These are phyloP conservation scores for Tremella yokohamensis DNA, from an alignment of 768 basidiomycete species.

Conservation along the genomic window DNA sequence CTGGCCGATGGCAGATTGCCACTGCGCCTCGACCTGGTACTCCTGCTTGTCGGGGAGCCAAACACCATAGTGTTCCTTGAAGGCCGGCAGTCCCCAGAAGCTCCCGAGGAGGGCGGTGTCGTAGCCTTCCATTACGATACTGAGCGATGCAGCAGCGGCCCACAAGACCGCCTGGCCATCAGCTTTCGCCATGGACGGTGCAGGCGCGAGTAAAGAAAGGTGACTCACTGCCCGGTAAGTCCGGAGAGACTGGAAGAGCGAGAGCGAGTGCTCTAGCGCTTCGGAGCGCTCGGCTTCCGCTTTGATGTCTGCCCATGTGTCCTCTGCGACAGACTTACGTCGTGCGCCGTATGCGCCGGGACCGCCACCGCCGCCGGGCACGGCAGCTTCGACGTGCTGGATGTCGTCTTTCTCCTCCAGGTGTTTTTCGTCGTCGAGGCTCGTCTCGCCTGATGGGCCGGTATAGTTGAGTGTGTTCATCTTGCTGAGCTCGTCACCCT, in stretches of 20 bases:
- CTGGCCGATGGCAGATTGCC: constrained; percentile 47
- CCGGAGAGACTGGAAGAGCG: constrained; percentile 3
- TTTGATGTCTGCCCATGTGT: constrained; percentile 12
- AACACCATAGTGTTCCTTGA: constrained; percentile 8
- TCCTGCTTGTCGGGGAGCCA: constrained; percentile 6
- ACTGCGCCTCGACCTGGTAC: constrained; percentile 44
- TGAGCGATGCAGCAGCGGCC: constrained; percentile 3
- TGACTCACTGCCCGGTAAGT: constrained; percentile 7
- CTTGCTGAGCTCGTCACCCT: too few species aligned
- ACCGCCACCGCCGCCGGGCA: neutral
- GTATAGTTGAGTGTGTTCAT: too few species aligned
- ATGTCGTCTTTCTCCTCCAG: neutral
- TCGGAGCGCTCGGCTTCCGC: constrained; percentile 10
- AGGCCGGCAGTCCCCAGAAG: constrained; percentile 12
- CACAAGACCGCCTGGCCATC: constrained; percentile 4
- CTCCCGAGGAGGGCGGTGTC: constrained; percentile 7
- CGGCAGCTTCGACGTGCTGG: constrained; percentile 2
- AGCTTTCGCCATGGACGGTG: neutral
- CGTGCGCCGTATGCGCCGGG: neutral
- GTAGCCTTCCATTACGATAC: constrained; percentile 9
- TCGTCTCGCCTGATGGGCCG: too few species aligned
- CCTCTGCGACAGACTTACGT: neutral
- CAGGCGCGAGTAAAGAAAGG: neutral
- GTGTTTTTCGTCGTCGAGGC: too few species aligned
- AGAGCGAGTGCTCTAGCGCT: constrained; percentile 12